Evolutionary conservation across 345 rosid genomes (phyloP).

Genomic region (Geranium rotundifolium): DNA sequence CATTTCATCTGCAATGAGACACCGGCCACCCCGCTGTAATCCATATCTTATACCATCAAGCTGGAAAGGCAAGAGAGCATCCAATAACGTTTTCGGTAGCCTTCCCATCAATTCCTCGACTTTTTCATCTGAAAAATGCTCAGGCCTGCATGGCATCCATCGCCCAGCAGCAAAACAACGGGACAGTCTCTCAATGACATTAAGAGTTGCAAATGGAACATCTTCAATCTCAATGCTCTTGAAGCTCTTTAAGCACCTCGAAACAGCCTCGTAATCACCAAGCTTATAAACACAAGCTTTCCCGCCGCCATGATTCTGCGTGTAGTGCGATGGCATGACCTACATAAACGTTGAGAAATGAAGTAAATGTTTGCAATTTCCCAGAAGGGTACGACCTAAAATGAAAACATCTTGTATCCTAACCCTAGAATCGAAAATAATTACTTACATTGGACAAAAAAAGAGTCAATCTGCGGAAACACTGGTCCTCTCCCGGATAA

Average conservation of each 20-base stretch:
- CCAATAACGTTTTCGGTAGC: conserved; percentile 51
- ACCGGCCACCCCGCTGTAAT: conserved; percentile 75
- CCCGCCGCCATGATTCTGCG: conserved; percentile 64
- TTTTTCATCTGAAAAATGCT: conserved; percentile 53
- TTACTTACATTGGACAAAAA: conserved; percentile 47
- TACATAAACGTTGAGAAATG: conserved; percentile 13
- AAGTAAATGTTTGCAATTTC: background rate
- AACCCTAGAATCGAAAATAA: background rate
- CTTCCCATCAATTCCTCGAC: conserved; percentile 48
- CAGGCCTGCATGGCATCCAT: conserved; percentile 75
- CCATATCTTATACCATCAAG: conserved; percentile 77
- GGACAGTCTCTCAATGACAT: conserved; percentile 63
- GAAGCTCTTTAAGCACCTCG: conserved; percentile 45
- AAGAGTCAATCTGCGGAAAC: conserved; percentile 34
- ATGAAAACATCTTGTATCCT: too few species aligned
- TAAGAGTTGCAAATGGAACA: conserved; percentile 68
- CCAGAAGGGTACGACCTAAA: too few species aligned
- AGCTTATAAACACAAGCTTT: conserved; percentile 74
- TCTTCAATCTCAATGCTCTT: conserved; percentile 46
- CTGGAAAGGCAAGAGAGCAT: conserved; percentile 74
- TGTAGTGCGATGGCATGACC: conserved; percentile 64
- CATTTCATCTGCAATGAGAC: conserved; percentile 98
- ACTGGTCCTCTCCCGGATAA: conserved; percentile 51
- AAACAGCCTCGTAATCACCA: conserved; percentile 50
- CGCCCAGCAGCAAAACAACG: conserved; percentile 33